Percentiles rank a stretch among this genome's conserved stretches.
Conservation (phyloP, 1,284 basidiomycete genomes). For the Ceratobasidium sp. region DNA sequence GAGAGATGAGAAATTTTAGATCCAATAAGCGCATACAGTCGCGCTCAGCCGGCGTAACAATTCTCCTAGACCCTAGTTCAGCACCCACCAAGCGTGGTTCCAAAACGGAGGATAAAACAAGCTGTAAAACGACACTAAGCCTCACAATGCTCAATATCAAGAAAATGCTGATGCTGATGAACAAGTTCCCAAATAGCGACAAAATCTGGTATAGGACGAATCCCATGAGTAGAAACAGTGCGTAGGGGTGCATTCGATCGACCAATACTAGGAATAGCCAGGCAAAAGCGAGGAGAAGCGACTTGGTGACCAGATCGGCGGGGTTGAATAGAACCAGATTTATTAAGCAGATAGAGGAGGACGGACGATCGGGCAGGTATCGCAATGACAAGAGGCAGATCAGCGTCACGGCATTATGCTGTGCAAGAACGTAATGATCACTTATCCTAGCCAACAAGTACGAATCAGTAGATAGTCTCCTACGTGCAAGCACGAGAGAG, state of each 20-base stretch:
- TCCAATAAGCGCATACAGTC: conserved; percentile 20
- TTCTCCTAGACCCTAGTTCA: no score
- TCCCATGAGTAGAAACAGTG: conserved; percentile 19
- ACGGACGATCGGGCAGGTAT: conserved; percentile 36
- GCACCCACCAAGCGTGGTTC: no score
- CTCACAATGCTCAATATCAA: conserved; percentile 89
- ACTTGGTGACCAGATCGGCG: conserved; percentile 18
- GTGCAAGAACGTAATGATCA: background rate
- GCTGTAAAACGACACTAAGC: conserved; percentile 22
- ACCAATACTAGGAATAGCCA: conserved; percentile 23
- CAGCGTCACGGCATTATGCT: conserved; percentile 33
- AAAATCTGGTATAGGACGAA: conserved; percentile 83
- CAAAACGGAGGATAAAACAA: background rate
- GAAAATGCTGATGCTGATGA: conserved; percentile 99
- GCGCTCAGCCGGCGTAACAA: background rate
- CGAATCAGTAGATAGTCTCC: no score
- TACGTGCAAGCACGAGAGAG: no score
- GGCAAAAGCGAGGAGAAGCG: conserved; percentile 32
- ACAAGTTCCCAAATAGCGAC: conserved; percentile 97
- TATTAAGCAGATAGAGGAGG: conserved; percentile 6
- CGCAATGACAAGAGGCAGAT: conserved; percentile 17
- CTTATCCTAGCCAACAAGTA: no score
- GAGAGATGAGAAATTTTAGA: background rate
- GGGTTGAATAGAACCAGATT: conserved; percentile 42
- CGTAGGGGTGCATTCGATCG: background rate